These are phyloP conservation scores for Dentipellis fragilis DNA, from an alignment of 768 basidiomycete species.

Conservation along the genomic window DNA sequence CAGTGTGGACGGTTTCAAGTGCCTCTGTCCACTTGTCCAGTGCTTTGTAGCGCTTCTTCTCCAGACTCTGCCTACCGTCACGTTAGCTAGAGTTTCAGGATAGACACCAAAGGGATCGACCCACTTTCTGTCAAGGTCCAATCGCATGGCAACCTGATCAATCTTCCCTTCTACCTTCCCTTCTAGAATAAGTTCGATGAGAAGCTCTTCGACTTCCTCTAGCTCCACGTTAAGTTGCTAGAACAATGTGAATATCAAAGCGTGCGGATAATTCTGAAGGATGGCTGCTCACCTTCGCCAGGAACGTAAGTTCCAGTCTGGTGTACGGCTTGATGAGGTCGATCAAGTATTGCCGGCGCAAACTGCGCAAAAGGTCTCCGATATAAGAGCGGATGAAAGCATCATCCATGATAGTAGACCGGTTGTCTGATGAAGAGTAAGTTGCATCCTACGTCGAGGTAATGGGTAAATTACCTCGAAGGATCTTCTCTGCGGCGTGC, in stretches of 20 bases:
- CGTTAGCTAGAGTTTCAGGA: conserved; percentile 5
- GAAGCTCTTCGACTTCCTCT: conserved; percentile 86
- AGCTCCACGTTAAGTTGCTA: conserved; percentile 95
- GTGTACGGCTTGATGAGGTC: conserved; percentile 98
- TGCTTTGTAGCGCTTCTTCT: conserved; percentile 78
- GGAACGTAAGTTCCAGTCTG: conserved; percentile 83
- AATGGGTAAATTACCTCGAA: conserved; percentile 51
- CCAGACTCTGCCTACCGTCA: conserved; percentile 62
- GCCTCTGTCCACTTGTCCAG: conserved; percentile 76
- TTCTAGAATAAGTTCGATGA: conserved; percentile 89
- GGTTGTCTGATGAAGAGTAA: conserved; percentile 54
- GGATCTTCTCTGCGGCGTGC: conserved; percentile 92
- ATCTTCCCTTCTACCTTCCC: conserved; percentile 96
- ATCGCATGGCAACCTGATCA: conserved; percentile 89
- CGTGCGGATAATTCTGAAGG: neutral
- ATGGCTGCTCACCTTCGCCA: conserved; percentile 60
- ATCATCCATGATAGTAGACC: conserved; percentile 93
- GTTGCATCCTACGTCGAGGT: neutral
- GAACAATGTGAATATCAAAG: neutral
- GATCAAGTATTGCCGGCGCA: conserved; percentile 94
- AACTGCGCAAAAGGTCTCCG: conserved; percentile 86
- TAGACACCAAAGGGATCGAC: conserved; percentile 17
- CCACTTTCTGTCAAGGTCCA: conserved; percentile 84
- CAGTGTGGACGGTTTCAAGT: conserved; percentile 67
- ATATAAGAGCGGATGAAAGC: conserved; percentile 92